Conservation (phyloP, 2,329 filamentous ascomycete species). For the Cryphonectria nitschkei region DNA sequence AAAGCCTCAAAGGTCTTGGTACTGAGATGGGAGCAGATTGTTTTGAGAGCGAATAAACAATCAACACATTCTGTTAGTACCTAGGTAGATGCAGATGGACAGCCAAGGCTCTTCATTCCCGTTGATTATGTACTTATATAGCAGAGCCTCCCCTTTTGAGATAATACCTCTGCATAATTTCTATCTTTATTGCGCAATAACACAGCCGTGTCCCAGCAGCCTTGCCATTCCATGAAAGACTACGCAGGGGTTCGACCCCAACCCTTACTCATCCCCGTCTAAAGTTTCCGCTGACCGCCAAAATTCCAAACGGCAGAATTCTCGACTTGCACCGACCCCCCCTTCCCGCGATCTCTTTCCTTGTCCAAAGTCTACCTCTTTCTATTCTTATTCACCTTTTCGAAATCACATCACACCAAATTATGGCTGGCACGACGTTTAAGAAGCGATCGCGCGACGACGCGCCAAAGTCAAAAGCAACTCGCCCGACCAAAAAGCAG, state of each 20-base stretch:
- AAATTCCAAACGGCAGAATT: slow-evolving; percentile 17
- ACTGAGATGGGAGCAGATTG: background rate
- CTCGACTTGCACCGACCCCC: background rate
- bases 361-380: background rate
- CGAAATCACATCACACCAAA: background rate
- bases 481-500: slow-evolving; percentile 54
- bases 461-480: slow-evolving; percentile 37
- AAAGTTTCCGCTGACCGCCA: slow-evolving; percentile 3
- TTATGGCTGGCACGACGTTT: slow-evolving; percentile 37
- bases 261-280: background rate
- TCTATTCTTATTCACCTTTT: background rate
- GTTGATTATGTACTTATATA: too few relatives aligned
- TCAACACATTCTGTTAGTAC: too few relatives aligned
- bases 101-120: background rate
- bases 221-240: background rate
- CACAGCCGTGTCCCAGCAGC: slow-evolving; percentile 4
- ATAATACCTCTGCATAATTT: background rate
- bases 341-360: background rate
- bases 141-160: too few relatives aligned
- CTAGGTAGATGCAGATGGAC: too few relatives aligned
- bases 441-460: slow-evolving; percentile 42
- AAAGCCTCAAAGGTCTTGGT: background rate
- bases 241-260: background rate
- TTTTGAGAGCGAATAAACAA: background rate
- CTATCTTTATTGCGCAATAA: too few relatives aligned